Evolutionary conservation across 148 eudicot species (phyloP).

Genomic region (Beta vulgaris): DNA sequence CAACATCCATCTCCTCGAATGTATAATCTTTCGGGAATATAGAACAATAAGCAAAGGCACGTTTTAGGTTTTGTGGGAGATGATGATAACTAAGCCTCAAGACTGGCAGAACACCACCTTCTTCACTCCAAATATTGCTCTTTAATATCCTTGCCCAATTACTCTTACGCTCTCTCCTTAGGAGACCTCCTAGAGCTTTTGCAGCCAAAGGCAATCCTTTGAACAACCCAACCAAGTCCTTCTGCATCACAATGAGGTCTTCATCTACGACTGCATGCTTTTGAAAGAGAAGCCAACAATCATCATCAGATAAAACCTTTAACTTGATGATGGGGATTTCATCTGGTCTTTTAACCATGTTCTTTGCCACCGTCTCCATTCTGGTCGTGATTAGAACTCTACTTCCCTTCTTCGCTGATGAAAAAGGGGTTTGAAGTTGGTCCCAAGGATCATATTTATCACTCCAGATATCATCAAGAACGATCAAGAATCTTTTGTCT

Average conservation of each 20-base stretch:
- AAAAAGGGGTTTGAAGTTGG: neutral
- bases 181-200: constrained; percentile 5
- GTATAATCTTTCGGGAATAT: neutral
- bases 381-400: constrained; percentile 5
- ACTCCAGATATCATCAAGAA: constrained; percentile 16
- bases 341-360: neutral
- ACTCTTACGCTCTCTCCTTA: neutral
- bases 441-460: constrained; percentile 2
- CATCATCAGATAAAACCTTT: neutral
- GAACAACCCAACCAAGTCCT: neutral
- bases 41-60: neutral
- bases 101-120: neutral
- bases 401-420: constrained; percentile 2
- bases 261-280: neutral
- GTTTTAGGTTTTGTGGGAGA: neutral
- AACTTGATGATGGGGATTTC: neutral
- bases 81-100: neutral
- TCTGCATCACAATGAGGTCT: neutral
- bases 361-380: neutral
- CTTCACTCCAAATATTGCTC: neutral
- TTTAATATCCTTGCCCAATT: neutral
- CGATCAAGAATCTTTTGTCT: neutral
- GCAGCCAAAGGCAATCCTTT: constrained; percentile 13
- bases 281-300: constrained; percentile 3
- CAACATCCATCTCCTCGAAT: neutral